Percentiles rank a stretch among this genome's conserved stretches.
phyloP scores from a whole-genome alignment of 2,329 filamentous ascomycete genomes.

The Didymella sp. region DNA sequence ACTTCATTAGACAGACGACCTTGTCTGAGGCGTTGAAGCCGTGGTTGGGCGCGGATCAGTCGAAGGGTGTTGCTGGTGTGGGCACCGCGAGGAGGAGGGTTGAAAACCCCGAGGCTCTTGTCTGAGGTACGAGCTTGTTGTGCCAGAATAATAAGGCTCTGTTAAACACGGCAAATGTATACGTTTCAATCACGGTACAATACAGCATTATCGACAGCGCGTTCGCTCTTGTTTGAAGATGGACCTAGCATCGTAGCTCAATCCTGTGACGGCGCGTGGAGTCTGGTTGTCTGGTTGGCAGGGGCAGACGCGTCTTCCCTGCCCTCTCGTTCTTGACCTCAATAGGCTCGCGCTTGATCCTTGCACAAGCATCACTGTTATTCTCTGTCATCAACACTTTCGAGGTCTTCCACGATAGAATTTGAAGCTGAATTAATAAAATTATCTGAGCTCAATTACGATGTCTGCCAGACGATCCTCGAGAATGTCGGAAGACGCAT shows the following conservation, averaged over 20 bases:
- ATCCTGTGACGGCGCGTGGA: not conserved
- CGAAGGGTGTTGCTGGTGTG: slow-evolving; percentile 53
- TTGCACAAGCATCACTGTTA: not conserved
- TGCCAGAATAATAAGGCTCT: not conserved
- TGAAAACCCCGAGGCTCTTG: slow-evolving; percentile 38
- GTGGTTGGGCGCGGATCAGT: slow-evolving; percentile 89
- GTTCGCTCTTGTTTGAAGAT: not conserved
- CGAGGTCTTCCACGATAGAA: no score
- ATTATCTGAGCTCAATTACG: no score
- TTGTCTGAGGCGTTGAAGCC: slow-evolving; percentile 92
- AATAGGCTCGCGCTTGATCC: not conserved
- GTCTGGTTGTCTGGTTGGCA: not conserved
- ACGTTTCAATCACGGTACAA: not conserved
- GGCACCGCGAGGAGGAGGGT: slow-evolving; percentile 43
- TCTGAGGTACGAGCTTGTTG: slow-evolving; percentile 15
- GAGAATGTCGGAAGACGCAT: no score
- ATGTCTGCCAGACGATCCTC: no score
- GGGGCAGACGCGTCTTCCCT: not conserved
- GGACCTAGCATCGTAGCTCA: not conserved
- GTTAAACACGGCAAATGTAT: no score
- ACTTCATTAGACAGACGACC: slow-evolving; percentile 83
- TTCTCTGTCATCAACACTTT: no score
- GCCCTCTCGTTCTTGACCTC: not conserved
- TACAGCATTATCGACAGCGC: not conserved
- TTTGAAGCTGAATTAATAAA: no score